A percentile compares a stretch with the other conserved stretches of the same genome.
Evolutionary conservation across 495 filamentous ascomycete genomes (phyloP).

Genomic region (Penicillium canescens): DNA sequence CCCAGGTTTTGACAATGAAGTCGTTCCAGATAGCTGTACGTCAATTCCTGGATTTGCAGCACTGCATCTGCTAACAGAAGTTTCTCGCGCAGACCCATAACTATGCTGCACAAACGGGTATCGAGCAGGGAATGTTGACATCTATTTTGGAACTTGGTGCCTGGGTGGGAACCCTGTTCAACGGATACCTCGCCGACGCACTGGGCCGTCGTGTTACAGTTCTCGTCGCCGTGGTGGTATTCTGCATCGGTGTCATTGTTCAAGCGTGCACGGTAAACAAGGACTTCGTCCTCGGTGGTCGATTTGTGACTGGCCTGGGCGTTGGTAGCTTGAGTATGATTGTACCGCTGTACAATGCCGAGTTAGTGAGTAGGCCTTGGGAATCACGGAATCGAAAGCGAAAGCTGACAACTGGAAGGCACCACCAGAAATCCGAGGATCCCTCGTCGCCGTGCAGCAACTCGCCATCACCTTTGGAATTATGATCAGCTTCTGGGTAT

Average conservation of each 20-base stretch:
- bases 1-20: conserved; percentile 35
- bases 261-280: conserved; percentile 62
- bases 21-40: conserved; percentile 30
- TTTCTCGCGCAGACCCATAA: conserved; percentile 19
- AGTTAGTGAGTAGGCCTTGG: conserved; percentile 48
- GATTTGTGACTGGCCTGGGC: conserved; percentile 68
- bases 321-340: conserved; percentile 38
- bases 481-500: conserved; percentile 66
- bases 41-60: background rate
- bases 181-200: conserved; percentile 73
- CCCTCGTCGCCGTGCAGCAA: conserved; percentile 70
- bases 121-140: conserved; percentile 63
- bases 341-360: conserved; percentile 64
- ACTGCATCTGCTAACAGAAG: background rate
- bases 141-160: conserved; percentile 83
- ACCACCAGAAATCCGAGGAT: conserved; percentile 71
- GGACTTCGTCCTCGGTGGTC: conserved; percentile 66
- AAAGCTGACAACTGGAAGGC: conserved; percentile 60
- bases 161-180: conserved; percentile 74
- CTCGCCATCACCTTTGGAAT: conserved; percentile 64
- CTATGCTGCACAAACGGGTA: conserved; percentile 47
- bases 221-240: conserved; percentile 65
- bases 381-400: conserved; percentile 5
- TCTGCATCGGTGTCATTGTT: conserved; percentile 74
- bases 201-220: conserved; percentile 73